These are phyloP conservation scores for Neophaeococcomyces mojaviensis DNA, from an alignment of 2,329 filamentous ascomycete genomes.

Conservation along the genomic window DNA sequence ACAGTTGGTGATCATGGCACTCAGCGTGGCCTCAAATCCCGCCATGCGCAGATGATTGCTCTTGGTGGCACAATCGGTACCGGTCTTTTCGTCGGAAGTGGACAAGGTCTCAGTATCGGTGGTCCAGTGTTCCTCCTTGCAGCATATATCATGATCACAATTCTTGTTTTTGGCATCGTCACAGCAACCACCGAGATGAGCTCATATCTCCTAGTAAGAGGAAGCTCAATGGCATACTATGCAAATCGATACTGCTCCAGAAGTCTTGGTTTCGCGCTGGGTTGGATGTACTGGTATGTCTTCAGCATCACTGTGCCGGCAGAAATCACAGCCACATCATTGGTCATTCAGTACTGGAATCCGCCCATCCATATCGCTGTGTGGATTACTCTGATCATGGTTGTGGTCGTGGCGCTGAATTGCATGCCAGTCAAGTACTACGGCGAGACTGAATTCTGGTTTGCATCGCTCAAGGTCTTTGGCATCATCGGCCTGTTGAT, in stretches of 20 bases:
- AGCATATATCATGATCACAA: conserved; percentile 31
- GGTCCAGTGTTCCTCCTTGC: conserved; percentile 22
- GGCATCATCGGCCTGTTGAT: conserved; percentile 48
- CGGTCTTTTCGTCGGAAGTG: conserved; percentile 22
- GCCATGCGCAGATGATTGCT: conserved; percentile 34
- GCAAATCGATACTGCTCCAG: conserved; percentile 37
- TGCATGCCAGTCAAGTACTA: conserved; percentile 43
- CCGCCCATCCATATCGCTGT: conserved; percentile 36
- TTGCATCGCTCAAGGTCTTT: conserved; percentile 45
- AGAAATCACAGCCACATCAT: conserved; percentile 58
- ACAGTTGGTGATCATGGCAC: too few species aligned
- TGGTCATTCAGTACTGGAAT: conserved; percentile 59
- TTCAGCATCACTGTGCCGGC: conserved; percentile 42
- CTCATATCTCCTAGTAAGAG: conserved; percentile 37
- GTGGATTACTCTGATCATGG: conserved; percentile 51
- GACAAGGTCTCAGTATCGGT: conserved; percentile 14
- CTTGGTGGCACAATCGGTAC: conserved; percentile 22
- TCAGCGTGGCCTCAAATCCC: conserved; percentile 35
- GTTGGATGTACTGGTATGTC: conserved; percentile 43
- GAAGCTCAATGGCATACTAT: conserved; percentile 38
- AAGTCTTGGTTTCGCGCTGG: conserved; percentile 36
- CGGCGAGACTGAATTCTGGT: conserved; percentile 50
- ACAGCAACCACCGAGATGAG: conserved; percentile 36
- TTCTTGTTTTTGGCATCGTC: conserved; percentile 42
- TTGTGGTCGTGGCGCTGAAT: conserved; percentile 50